Evolutionary conservation across 73 alveolate species (phyloP).

Genomic region (Breviolum minutum): DNA sequence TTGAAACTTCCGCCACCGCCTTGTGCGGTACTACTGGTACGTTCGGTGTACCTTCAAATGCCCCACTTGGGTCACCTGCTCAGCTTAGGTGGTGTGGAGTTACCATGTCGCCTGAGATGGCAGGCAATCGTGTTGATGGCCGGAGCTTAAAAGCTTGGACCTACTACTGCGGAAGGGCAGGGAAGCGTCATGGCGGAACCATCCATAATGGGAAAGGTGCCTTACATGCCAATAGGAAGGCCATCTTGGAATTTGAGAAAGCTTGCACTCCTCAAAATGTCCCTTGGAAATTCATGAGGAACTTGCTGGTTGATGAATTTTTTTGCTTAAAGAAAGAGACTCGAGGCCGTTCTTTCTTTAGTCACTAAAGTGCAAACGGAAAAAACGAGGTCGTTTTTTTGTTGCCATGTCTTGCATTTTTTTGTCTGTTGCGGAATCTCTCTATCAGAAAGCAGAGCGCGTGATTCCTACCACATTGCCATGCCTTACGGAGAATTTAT

Average conservation of each 20-base stretch:
- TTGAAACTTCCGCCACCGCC: no score
- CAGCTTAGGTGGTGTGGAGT: conserved; percentile 75
- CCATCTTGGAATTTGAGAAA: conserved; percentile 75
- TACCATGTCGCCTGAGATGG: conserved; percentile 46
- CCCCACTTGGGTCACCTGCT: not conserved
- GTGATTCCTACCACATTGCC: no score
- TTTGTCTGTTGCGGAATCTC: no score
- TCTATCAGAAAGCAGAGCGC: no score
- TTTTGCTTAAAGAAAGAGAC: not conserved
- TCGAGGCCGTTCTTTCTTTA: no score
- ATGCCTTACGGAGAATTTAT: no score
- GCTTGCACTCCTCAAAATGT: conserved; percentile 27
- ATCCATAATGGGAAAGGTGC: conserved; percentile 53
- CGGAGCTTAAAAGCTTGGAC: conserved; percentile 45
- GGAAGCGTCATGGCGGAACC: not conserved
- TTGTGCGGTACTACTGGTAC: no score
- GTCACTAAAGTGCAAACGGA: no score
- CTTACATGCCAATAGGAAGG: conserved; percentile 54
- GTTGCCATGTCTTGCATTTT: no score
- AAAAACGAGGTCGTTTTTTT: no score
- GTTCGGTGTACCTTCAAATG: no score
- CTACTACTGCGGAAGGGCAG: conserved; percentile 44
- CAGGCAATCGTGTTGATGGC: not conserved
- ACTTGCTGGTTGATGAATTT: not conserved
- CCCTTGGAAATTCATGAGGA: not conserved